Conservation (phyloP, 2,329 filamentous ascomycete genomes). For the Fonsecaea erecta region DNA sequence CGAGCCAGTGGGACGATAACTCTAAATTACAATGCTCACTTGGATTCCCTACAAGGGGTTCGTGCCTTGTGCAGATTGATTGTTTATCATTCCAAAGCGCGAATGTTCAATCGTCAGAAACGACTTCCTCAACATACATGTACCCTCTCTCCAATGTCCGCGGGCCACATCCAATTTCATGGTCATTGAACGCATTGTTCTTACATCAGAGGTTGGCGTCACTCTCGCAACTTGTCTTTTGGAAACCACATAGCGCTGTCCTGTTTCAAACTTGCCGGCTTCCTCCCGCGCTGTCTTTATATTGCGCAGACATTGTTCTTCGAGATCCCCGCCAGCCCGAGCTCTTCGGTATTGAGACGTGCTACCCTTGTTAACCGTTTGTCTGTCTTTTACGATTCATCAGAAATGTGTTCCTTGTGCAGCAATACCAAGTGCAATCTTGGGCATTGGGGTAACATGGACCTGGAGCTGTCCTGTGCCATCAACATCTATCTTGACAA, state of each 20-base stretch:
- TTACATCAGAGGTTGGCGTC: background rate
- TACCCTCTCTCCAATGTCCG: background rate
- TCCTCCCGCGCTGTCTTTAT: background rate
- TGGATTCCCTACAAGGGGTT: background rate
- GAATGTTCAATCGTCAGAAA: background rate
- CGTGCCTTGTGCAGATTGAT: background rate
- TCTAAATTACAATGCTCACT: background rate
- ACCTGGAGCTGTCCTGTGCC: background rate
- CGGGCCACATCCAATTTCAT: background rate
- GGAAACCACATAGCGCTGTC: background rate
- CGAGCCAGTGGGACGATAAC: background rate
- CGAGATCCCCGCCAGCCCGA: background rate
- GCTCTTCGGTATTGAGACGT: background rate
- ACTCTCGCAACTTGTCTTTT: background rate
- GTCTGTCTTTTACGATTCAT: background rate
- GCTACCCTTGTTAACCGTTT: background rate
- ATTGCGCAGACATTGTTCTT: background rate
- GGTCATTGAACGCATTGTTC: background rate
- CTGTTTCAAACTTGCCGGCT: background rate
- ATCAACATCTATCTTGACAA: background rate
- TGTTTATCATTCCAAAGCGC: background rate
- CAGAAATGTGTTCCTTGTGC: background rate
- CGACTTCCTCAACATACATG: background rate
- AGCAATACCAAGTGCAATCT: background rate
- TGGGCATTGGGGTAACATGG: background rate